Evolutionary conservation across 140 eudicot species (phyloP).

Genomic region (Senecio squalidus): DNA sequence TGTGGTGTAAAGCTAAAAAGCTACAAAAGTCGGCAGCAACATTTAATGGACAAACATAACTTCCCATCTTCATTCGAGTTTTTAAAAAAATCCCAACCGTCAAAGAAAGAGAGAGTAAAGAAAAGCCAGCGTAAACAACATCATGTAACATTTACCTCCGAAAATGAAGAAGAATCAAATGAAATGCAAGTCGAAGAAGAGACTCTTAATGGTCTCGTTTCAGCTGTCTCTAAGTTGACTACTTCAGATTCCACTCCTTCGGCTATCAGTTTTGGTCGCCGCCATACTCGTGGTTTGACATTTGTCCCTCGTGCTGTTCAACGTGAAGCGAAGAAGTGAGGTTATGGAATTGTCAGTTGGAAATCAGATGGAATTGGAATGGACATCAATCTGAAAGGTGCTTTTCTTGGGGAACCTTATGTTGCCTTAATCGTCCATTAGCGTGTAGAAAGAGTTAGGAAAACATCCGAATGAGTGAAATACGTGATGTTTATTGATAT

Average conservation of each 20-base stretch:
- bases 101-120: constrained; percentile 74
- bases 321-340: constrained; percentile 34
- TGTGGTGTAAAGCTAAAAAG: constrained; percentile 75
- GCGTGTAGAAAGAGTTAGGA: neutral
- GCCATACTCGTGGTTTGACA: constrained; percentile 63
- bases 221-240: constrained; percentile 71
- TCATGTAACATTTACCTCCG: neutral
- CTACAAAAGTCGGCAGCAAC: constrained; percentile 91
- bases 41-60: constrained; percentile 81
- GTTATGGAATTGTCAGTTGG: neutral
- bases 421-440: neutral
- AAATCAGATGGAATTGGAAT: neutral
- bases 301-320: constrained; percentile 76
- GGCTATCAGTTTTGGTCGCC: constrained; percentile 77
- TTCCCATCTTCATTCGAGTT: constrained; percentile 85
- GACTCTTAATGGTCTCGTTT: constrained; percentile 55
- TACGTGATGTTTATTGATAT: neutral
- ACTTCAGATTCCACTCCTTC: constrained; percentile 76
- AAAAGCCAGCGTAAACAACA: constrained; percentile 42
- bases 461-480: neutral
- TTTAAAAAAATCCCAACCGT: constrained; percentile 56
- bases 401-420: neutral
- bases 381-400: neutral
- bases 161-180: constrained; percentile 34
- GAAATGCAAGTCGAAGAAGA: constrained; percentile 82